A percentile compares a stretch with the other conserved stretches of the same genome.
Evolutionary conservation across 768 basidiomycete species (phyloP).

Genomic region (Ephemerocybe angulata): DNA sequence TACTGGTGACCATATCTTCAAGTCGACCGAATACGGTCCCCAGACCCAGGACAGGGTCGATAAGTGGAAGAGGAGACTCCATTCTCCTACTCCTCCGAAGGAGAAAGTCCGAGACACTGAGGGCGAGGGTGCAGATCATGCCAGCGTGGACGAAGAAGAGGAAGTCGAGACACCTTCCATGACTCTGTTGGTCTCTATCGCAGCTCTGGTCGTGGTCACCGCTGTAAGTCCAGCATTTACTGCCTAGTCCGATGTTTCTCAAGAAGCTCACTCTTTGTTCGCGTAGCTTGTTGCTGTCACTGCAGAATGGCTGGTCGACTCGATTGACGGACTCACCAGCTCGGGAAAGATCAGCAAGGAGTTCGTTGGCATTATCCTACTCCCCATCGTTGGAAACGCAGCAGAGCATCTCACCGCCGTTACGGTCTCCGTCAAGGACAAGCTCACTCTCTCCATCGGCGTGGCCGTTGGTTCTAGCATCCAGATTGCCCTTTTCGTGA

Average conservation of each 20-base stretch:
- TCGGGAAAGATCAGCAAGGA: conserved; percentile 60
- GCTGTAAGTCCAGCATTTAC: conserved; percentile 46
- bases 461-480: conserved; percentile 88
- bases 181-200: conserved; percentile 50
- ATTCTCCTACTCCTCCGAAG: background rate
- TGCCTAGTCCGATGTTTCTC: conserved; percentile 11
- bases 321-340: conserved; percentile 70
- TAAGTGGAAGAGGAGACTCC: conserved; percentile 12
- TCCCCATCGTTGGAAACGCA: conserved; percentile 91
- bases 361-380: conserved; percentile 80
- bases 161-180: conserved; percentile 51
- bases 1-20: conserved; percentile 31
- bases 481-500: too few relatives aligned
- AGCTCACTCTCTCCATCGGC: conserved; percentile 80
- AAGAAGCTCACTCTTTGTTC: conserved; percentile 19
- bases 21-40: conserved; percentile 37
- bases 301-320: conserved; percentile 73
- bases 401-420: conserved; percentile 93
- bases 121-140: background rate
- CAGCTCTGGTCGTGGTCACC: conserved; percentile 56
- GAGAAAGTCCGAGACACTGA: background rate
- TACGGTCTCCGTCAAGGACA: conserved; percentile 85
- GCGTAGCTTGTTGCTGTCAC: conserved; percentile 58
- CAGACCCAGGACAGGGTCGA: conserved; percentile 20
- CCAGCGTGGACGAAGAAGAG: background rate